Evolutionary conservation across 2,329 filamentous ascomycete species (phyloP).

Genomic region (Trichoderma pleuroti): DNA sequence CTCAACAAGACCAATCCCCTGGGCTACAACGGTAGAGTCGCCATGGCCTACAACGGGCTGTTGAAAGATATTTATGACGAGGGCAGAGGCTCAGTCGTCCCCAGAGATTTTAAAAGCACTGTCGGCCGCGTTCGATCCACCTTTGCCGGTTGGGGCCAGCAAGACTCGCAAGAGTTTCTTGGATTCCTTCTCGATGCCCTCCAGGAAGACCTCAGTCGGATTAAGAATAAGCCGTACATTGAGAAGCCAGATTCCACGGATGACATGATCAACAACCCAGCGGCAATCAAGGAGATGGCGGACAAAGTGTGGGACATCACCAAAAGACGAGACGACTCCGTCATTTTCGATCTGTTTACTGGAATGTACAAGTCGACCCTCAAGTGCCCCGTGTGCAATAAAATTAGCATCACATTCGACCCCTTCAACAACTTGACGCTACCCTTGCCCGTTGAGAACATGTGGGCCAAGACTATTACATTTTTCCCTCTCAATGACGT

Average conservation of each 20-base stretch:
- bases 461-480: constrained; percentile 71
- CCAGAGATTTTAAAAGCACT: constrained; percentile 75
- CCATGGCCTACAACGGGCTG: constrained; percentile 75
- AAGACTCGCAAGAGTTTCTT: constrained; percentile 95
- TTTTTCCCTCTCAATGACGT: constrained; percentile 73
- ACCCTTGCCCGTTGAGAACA: constrained; percentile 80
- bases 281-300: constrained; percentile 79
- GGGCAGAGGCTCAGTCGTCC: constrained; percentile 65
- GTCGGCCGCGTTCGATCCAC: constrained; percentile 78
- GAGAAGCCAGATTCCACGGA: constrained; percentile 98
- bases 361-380: constrained; percentile 98
- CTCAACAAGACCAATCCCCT: constrained; percentile 83
- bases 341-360: constrained; percentile 92
- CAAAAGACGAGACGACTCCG: constrained; percentile 86
- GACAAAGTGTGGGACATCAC: constrained; percentile 90
- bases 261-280: constrained; percentile 81
- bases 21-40: constrained; percentile 80
- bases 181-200: constrained; percentile 92
- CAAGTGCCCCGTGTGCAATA: constrained; percentile 84
- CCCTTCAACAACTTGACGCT: constrained; percentile 94
- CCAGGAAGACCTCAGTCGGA: constrained; percentile 90
- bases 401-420: constrained; percentile 98
- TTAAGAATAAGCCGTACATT: constrained; percentile 94
- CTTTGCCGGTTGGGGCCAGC: constrained; percentile 92
- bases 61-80: constrained; percentile 76